Percentiles rank a stretch among this genome's conserved stretches.
These are phyloP conservation scores for Talaromyces pinophilus DNA, from an alignment of 2,329 filamentous ascomycete species.

Conservation along the genomic window DNA sequence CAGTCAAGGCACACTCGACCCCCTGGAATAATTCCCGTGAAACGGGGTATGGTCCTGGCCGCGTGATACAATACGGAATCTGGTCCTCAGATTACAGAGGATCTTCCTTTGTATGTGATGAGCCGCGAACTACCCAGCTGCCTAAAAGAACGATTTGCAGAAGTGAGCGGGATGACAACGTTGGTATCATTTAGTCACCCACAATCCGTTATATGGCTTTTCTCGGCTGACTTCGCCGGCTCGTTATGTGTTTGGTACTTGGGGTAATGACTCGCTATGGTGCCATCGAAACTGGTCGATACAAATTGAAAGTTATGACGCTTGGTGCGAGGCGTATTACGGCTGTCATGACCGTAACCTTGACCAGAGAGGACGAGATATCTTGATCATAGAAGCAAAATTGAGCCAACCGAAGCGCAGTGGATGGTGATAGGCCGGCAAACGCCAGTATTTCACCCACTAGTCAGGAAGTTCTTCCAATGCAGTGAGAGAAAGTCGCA, in stretches of 20 bases:
- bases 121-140: background rate
- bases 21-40: conserved; percentile 14
- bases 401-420: conserved; percentile 15
- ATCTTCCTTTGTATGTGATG: conserved; percentile 9
- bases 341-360: conserved; percentile 16
- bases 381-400: conserved; percentile 18
- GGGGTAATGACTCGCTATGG: conserved; percentile 23
- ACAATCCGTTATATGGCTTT: background rate
- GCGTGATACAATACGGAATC: conserved; percentile 17
- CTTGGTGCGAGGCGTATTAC: conserved; percentile 15
- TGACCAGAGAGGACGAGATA: conserved; percentile 11
- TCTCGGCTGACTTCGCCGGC: background rate
- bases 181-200: conserved; percentile 1
- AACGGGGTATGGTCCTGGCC: conserved; percentile 17
- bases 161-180: background rate
- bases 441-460: conserved; percentile 17
- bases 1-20: conserved; percentile 12
- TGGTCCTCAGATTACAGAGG: conserved; percentile 3
- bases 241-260: background rate
- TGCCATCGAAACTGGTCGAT: conserved; percentile 9
- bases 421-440: conserved; percentile 17
- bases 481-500: conserved; percentile 17
- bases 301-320: conserved; percentile 12
- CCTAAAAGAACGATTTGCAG: conserved; percentile 4
- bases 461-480: conserved; percentile 19